Percentiles rank a stretch among this genome's conserved stretches.
These are phyloP conservation scores for Sanghuangporus weigelae DNA, from an alignment of 1,284 basidiomycete genomes.

Conservation along the genomic window DNA sequence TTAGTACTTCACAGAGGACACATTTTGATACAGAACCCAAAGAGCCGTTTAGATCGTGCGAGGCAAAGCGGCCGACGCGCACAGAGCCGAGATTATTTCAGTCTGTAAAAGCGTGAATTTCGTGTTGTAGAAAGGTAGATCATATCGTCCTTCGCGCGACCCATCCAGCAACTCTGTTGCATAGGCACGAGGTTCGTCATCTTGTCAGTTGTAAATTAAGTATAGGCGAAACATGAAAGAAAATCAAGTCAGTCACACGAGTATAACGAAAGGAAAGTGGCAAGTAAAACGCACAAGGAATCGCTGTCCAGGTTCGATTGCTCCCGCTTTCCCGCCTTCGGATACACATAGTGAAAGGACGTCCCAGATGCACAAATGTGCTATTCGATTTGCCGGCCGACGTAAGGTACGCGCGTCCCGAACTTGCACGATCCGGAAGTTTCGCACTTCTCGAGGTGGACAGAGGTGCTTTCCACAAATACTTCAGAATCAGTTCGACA, in stretches of 20 bases:
- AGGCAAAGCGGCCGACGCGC: not conserved
- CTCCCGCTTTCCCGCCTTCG: constrained; percentile 47
- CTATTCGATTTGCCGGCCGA: constrained; percentile 50
- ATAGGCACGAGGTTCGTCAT: constrained; percentile 61
- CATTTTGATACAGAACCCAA: not conserved
- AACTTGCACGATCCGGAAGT: constrained; percentile 75
- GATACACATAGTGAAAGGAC: constrained; percentile 46
- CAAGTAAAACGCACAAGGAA: constrained; percentile 52
- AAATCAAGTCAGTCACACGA: not conserved
- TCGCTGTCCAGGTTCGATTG: constrained; percentile 60
- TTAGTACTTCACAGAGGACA: too few relatives aligned
- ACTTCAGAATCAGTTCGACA: too few relatives aligned
- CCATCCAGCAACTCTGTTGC: constrained; percentile 60
- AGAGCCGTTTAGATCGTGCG: not conserved
- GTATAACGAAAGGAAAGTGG: not conserved
- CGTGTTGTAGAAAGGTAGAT: constrained; percentile 60
- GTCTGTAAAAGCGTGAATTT: constrained; percentile 53
- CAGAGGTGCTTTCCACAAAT: constrained; percentile 46
- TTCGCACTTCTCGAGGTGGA: constrained; percentile 74
- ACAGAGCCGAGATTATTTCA: constrained; percentile 23
- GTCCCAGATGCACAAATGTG: constrained; percentile 85
- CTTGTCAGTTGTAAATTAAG: constrained; percentile 27
- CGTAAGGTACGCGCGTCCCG: constrained; percentile 59
- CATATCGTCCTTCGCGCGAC: constrained; percentile 43
- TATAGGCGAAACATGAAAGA: not conserved